A percentile compares a stretch with the other conserved stretches of the same genome.
Conservation (phyloP, 2,329 filamentous ascomycete species). For the Cadophora sp. region DNA sequence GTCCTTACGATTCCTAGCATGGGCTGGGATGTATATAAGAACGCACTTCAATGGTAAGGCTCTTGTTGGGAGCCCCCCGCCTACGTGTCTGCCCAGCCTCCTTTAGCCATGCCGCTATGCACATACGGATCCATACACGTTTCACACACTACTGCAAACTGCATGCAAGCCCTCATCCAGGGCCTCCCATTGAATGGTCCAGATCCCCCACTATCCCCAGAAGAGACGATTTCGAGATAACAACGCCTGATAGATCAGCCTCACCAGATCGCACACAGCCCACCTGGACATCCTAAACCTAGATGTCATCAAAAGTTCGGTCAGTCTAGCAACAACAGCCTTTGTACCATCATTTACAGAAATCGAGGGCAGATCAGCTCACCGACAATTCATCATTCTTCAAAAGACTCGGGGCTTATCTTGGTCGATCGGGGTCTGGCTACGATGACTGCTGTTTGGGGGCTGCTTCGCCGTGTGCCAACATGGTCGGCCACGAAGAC, state of each 20-base stretch:
- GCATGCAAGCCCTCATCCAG: constrained; percentile 19
- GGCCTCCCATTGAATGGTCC: constrained; percentile 19
- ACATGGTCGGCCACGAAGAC: neutral
- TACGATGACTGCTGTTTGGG: neutral
- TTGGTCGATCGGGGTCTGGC: too few species aligned
- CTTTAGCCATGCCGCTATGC: neutral
- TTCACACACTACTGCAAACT: neutral
- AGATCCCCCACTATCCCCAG: constrained; percentile 34
- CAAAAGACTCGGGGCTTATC: too few species aligned
- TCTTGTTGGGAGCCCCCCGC: neutral
- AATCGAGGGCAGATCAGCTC: too few species aligned
- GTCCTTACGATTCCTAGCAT: neutral
- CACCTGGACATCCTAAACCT: neutral
- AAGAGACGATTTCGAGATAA: constrained; percentile 33
- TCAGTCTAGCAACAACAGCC: neutral
- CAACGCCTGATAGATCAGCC: neutral
- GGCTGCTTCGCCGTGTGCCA: neutral
- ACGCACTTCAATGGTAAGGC: neutral
- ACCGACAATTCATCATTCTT: too few species aligned
- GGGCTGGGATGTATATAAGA: neutral
- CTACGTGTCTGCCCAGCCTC: neutral
- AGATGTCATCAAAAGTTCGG: neutral
- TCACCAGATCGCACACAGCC: neutral
- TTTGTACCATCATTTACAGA: too few species aligned
- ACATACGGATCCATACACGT: too few species aligned